Percentiles rank a stretch among this genome's conserved stretches.
Evolutionary conservation across 352 stramenopile genomes (phyloP).

Genomic region (Phytophthora fragariaefolia): DNA sequence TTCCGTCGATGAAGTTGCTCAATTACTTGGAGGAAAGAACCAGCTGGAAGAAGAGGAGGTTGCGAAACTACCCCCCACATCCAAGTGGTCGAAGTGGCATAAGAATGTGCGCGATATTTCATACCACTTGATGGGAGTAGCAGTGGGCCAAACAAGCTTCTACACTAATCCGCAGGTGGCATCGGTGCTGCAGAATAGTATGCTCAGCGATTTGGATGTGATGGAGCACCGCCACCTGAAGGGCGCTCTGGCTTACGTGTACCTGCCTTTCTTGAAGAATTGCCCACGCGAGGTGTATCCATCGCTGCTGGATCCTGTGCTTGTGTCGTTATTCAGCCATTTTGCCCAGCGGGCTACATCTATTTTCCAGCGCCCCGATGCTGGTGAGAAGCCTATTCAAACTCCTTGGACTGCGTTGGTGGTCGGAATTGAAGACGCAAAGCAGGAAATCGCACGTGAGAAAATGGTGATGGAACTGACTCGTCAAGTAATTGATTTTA

Average conservation of each 20-base stretch:
- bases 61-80: constrained; percentile 48
- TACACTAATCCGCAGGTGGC: constrained; percentile 56
- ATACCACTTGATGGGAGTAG: constrained; percentile 80
- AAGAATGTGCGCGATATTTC: constrained; percentile 82
- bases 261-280: constrained; percentile 73
- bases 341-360: constrained; percentile 56
- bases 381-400: constrained; percentile 38
- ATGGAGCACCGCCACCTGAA: constrained; percentile 86
- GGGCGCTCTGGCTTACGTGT: constrained; percentile 68
- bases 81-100: constrained; percentile 82
- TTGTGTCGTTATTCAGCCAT: constrained; percentile 61
- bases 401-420: constrained; percentile 60
- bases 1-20: constrained; percentile 77
- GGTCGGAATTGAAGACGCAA: constrained; percentile 70
- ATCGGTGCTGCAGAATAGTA: constrained; percentile 60
- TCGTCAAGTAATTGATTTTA: constrained; percentile 73
- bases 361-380: constrained; percentile 40
- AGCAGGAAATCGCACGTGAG: constrained; percentile 69
- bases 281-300: constrained; percentile 66
- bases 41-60: constrained; percentile 76
- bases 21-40: constrained; percentile 78
- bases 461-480: constrained; percentile 81
- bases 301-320: constrained; percentile 67
- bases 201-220: constrained; percentile 63
- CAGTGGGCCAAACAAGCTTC: constrained; percentile 56